Evolutionary conservation across 257 asterid species (phyloP).

Genomic region (Paulownia fortunei): DNA sequence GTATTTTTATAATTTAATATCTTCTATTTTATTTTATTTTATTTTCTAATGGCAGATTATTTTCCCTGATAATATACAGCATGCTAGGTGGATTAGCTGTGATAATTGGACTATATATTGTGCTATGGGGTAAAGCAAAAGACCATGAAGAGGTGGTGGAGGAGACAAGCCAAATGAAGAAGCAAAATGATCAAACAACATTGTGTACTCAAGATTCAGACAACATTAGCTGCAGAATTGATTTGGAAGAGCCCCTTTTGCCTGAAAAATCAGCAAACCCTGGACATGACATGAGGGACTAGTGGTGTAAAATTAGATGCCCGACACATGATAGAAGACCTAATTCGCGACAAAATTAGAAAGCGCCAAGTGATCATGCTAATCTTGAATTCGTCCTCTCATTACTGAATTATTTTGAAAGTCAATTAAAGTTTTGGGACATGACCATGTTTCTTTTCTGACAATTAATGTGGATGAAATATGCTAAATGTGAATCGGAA

Average conservation of each 20-base stretch:
- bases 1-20: too few relatives aligned
- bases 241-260: conserved; percentile 66
- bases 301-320: neutral
- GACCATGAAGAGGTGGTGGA: conserved; percentile 42
- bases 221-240: conserved; percentile 32
- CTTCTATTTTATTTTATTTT: neutral
- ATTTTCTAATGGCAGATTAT: neutral
- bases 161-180: conserved; percentile 23
- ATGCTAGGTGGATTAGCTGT: conserved; percentile 65
- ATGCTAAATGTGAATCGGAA: too few relatives aligned
- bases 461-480: too few relatives aligned
- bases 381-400: neutral
- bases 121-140: conserved; percentile 78
- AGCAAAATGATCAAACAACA: conserved; percentile 20
- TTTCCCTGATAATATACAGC: conserved; percentile 34
- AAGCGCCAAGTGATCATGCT: neutral
- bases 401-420: too few relatives aligned
- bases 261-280: conserved; percentile 16
- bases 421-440: too few relatives aligned
- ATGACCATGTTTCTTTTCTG: too few relatives aligned
- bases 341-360: neutral
- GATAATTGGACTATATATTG: conserved; percentile 67
- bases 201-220: conserved; percentile 25
- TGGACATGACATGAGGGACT: neutral
- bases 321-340: too few relatives aligned